Evolutionary conservation across 2,329 filamentous ascomycete genomes (phyloP), one percentile per base, ranked within the genome.

Genomic region (Sporothrix inflata): DNA sequence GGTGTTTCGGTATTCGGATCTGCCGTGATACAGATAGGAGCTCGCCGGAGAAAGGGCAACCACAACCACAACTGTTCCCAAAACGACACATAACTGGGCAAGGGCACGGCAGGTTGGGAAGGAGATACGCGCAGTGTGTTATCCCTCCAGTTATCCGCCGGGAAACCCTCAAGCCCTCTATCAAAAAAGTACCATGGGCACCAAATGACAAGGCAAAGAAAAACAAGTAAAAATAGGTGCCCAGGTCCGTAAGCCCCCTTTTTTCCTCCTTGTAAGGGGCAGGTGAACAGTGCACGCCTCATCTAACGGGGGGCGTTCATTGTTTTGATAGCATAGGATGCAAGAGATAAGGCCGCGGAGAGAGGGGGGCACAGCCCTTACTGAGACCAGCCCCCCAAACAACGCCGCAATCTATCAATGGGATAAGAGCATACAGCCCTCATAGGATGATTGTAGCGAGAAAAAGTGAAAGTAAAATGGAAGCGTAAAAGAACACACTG

Each of bases 381-480:
- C 42, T 61, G 42, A 66, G 63, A 66, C 42, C 42, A 27, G 21
- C 24, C 9, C 24, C 42, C 40, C 8, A 27, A 27, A 19, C 24
- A 66, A 34, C 63, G 42, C 63, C 63, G 27, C 63, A 66, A 66
- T 49, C 45, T 34, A 19, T 49, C 40, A 66, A 19, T 19, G 4
- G 60, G 60, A 65, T 65, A 65, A 66, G 63, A 34, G 42, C 63
- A 49, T 49, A 66, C 40, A 30, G 14, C 60, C 60, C 60, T 65
- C 38, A 27, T 63, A 65, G 60, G 60, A 19, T 61, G 34, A 16
- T 30, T 60, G 6, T 40, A n/a, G n/a, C n/a, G 42, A 11, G 38
- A 45, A n/a, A 49, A 66, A 49, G 1, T 30, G 24, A 66, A 49
- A 27, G 63, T 47, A 49, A 30, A 66, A 49, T n/a, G 16, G 21